Percentiles rank a stretch among this genome's conserved stretches.
phyloP scores from a whole-genome alignment of 2,329 filamentous ascomycete species.

The Dactylellina cionopaga region DNA sequence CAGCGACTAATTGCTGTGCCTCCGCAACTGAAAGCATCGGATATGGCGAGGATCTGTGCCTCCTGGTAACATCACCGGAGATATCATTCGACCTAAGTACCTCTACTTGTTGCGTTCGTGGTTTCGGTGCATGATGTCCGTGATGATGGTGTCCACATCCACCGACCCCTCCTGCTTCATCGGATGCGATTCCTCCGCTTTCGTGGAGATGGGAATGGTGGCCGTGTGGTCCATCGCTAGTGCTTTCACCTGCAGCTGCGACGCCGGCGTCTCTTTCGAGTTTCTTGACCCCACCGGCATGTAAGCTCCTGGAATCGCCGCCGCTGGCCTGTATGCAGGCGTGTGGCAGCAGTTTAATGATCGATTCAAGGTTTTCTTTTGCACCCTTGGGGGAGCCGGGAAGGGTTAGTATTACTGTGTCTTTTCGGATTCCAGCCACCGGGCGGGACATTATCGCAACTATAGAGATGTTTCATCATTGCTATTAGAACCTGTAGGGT shows the following conservation, averaged over 20 bases:
- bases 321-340: slow-evolving; percentile 91
- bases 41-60: slow-evolving; percentile 87
- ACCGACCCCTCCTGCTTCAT: slow-evolving; percentile 46
- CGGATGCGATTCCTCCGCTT: slow-evolving; percentile 38
- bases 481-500: not conserved
- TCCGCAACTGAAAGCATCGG: slow-evolving; percentile 89
- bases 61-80: slow-evolving; percentile 64
- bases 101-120: slow-evolving; percentile 66
- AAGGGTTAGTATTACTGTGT: slow-evolving; percentile 84
- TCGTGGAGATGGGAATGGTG: slow-evolving; percentile 56
- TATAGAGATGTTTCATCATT: slow-evolving; percentile 60
- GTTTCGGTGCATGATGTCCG: slow-evolving; percentile 68
- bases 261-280: slow-evolving; percentile 85
- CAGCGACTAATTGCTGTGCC: slow-evolving; percentile 76
- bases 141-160: slow-evolving; percentile 65
- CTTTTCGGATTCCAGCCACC: slow-evolving; percentile 84
- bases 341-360: slow-evolving; percentile 90
- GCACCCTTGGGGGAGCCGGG: slow-evolving; percentile 96
- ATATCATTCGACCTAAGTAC: slow-evolving; percentile 63
- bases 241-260: not conserved
- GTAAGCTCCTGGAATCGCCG: slow-evolving; percentile 79
- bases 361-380: slow-evolving; percentile 87
- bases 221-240: slow-evolving; percentile 56
- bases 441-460: slow-evolving; percentile 97
- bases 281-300: slow-evolving; percentile 82